Conservation (phyloP, 768 basidiomycete species). For the Serpula lacrymans region DNA sequence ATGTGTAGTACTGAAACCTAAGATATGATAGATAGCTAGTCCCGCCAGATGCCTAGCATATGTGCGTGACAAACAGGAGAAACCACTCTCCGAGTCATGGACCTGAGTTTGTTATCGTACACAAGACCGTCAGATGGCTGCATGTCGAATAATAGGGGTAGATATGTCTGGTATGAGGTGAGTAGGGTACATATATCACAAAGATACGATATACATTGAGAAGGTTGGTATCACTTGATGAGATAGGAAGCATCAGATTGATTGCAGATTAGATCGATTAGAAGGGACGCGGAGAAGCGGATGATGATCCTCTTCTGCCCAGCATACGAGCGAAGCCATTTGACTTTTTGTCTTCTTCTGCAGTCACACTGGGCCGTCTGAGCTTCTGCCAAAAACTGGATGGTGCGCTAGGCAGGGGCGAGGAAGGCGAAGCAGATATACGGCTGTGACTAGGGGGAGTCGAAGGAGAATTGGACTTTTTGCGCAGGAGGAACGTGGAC, state of each 20-base stretch:
- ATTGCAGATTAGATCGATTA: too few species aligned
- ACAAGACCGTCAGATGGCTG: conserved; percentile 13
- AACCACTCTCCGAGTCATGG: too few species aligned
- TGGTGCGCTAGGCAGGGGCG: conserved; percentile 6
- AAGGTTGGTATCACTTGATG: not conserved
- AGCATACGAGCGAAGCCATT: conserved; percentile 21
- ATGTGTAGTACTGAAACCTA: not conserved
- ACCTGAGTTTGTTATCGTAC: conserved; percentile 16
- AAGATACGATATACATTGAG: not conserved
- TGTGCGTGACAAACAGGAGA: conserved; percentile 13
- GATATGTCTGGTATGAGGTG: not conserved
- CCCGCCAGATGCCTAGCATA: not conserved
- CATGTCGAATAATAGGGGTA: not conserved
- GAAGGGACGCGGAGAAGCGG: conserved; percentile 5
- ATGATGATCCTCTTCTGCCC: conserved; percentile 10
- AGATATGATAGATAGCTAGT: not conserved
- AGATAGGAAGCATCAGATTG: too few species aligned
- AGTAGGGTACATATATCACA: not conserved
- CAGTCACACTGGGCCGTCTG: conserved; percentile 11
- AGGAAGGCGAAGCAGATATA: conserved; percentile 1
- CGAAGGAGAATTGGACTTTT: conserved; percentile 7
- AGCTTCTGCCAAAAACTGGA: conserved; percentile 23
- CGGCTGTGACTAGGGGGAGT: not conserved
- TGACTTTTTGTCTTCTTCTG: conserved; percentile 7
- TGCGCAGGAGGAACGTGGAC: not conserved